Evolutionary conservation across 2,329 filamentous ascomycete genomes (phyloP), one percentile per base, ranked within the genome.

Genomic region (Microdochium bolleyi): DNA sequence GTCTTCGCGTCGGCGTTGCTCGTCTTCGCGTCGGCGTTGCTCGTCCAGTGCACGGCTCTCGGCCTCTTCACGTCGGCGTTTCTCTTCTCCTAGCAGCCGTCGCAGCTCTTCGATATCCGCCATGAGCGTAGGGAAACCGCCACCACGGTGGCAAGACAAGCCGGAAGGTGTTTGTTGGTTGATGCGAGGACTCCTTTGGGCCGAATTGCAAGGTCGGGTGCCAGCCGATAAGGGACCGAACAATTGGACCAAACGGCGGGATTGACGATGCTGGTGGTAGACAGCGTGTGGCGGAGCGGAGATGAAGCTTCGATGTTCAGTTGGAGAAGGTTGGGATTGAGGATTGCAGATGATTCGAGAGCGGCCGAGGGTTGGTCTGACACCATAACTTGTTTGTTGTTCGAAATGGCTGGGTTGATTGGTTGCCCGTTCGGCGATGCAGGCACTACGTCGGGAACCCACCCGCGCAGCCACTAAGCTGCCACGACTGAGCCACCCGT

Each of bases 61-160:
- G 21, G 57, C 57, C 48, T 56, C 56, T 55, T 64, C 56, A 44
- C 63, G 60, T 58, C 55, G 58, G 24, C 58, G 59, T 54, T 60
- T 49, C 38, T 58, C 61, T 49, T 59, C 58, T 60, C 30, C 30
- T 34, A 34, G 30, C 30, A 34, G 14, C 30, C 30, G 30, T 34
- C 30, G 30, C 30, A 34, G 30, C 30, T 34, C 30, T 34, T 34
- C 30, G 30, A 34, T 14, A 34, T 34, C 30, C 30, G 30, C 30
- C 30, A 34, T 34, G 30, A 34, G 30, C 30, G 30, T 34, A 34
- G 30, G 30, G 8, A 34, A 34, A 34, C 30, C 30, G 30, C 30
- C 30, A 34, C 30, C 30, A 34, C 30, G 14, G 30, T 34, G 30
- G 30, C 30, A 34, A 34, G 30, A 34, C 30, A 34, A 34, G 30